Evolutionary conservation across 2,329 filamentous ascomycete species (phyloP), one percentile per base, ranked within the genome.

Genomic region (Erysiphe pulchra): DNA sequence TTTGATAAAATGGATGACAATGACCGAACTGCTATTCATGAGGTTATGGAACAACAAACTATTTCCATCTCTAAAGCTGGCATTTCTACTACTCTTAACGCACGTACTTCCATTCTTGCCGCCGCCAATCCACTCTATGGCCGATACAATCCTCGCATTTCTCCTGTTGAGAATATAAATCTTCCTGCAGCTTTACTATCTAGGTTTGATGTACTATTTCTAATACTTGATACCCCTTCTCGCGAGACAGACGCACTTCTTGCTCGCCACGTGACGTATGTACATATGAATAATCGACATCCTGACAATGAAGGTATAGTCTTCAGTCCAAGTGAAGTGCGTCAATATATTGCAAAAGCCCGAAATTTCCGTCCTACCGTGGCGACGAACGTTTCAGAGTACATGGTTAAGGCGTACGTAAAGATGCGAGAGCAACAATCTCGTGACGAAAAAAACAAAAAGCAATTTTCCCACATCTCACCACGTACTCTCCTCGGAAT

Each of bases 1-100:
- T 98, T 98, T 58, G 90, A 98, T 66, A 98, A 98, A 68, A 98
- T 98, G 90, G 73, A 90, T 50, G 90, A 98, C 59, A 90, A 98
- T 61, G 90, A 98, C 56, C 74, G 90, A 54, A 90, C 95, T 6
- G 90, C 90, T 1, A 98, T 98, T 53, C 90, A 98, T 68, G 90
- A 98, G 71, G 90, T 90, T 48, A 98, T 98, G 90, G 90, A 98
- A 60, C 90, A 98, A 64, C 90, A 98, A 62, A 98, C 90, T 0
- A 98, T 98, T 49, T 95, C 90, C 11, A 95, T 98, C 55, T 90
- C 90, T 51, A 95, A 98, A 64, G 90, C 90, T 0, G 90, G 90
- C 55, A 98, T 98, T 58, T 98, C 90, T 0, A 98, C 90, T 0
- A 95, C 98, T 51, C 72, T 98, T 45, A 98, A 98, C 57, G 86